Conservation (phyloP, 257 asterid species). For the Petrea volubilis region DNA sequence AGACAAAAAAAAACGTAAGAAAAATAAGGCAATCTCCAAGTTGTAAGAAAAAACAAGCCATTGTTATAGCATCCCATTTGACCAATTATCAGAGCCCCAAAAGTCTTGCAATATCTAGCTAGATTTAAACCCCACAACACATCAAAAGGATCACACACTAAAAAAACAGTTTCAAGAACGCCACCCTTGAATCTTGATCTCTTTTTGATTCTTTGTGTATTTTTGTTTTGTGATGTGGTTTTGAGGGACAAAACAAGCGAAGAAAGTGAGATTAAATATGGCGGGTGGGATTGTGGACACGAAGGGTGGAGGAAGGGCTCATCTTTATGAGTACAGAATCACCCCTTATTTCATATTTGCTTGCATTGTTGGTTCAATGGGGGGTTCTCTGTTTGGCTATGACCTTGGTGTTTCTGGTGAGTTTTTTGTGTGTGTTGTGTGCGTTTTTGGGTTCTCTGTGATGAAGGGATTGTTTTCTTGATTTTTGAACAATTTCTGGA, state of each 20-base stretch:
- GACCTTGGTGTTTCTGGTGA: slow-evolving; percentile 93
- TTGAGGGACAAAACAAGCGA: background rate
- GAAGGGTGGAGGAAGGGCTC: slow-evolving; percentile 57
- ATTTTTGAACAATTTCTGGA: background rate
- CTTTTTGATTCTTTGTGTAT: background rate
- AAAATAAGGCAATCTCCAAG: too few species aligned
- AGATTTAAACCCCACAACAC: too few species aligned
- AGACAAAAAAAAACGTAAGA: too few species aligned
- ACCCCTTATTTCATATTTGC: slow-evolving; percentile 71
- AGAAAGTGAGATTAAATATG: slow-evolving; percentile 33
- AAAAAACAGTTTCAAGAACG: background rate
- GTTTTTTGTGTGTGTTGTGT: background rate
- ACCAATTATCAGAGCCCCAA: too few species aligned
- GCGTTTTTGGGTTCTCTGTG: background rate
- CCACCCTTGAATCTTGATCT: background rate
- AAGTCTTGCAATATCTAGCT: too few species aligned
- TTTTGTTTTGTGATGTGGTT: background rate
- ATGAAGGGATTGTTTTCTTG: background rate
- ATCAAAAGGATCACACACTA: background rate
- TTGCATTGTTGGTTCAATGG: slow-evolving; percentile 80
- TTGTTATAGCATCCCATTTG: too few species aligned
- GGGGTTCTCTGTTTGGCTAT: slow-evolving; percentile 87
- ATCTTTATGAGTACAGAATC: slow-evolving; percentile 65
- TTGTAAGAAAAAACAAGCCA: too few species aligned
- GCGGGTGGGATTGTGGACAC: slow-evolving; percentile 60